Conservation (phyloP, 2,329 filamentous ascomycete genomes). For the Aspergillus spinulosporus region DNA sequence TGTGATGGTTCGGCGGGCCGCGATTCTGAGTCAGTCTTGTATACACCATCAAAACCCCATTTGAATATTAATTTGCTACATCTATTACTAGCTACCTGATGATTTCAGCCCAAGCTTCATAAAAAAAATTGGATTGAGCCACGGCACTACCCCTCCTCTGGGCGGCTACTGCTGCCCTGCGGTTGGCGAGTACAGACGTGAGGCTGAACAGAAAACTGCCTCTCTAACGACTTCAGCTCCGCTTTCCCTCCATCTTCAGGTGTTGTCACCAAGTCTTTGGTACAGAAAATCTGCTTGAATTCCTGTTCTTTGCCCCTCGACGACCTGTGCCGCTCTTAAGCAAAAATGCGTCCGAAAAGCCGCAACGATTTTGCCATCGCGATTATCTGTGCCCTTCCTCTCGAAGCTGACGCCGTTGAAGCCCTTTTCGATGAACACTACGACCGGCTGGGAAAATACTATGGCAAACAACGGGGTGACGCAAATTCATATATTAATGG, state of each 20-base stretch:
- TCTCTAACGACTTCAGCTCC: not conserved
- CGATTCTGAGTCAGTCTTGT: too few species aligned
- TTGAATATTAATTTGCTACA: too few species aligned
- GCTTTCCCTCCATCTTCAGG: not conserved
- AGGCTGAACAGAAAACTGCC: not conserved
- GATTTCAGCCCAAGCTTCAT: too few species aligned
- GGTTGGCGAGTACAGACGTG: not conserved
- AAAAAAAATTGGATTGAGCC: too few species aligned
- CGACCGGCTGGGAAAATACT: not conserved
- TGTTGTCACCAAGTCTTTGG: not conserved
- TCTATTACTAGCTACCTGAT: too few species aligned
- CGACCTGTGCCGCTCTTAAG: not conserved
- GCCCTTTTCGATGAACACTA: conserved; percentile 1
- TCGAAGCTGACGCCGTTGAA: conserved; percentile 3
- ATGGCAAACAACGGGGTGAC: not conserved
- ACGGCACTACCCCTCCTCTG: not conserved
- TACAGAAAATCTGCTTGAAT: not conserved
- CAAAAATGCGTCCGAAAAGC: not conserved
- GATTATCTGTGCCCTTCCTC: not conserved
- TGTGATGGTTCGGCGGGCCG: too few species aligned
- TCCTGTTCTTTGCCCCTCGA: not conserved
- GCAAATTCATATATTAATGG: not conserved
- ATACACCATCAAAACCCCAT: too few species aligned
- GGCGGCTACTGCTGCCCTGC: not conserved
- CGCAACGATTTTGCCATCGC: too few species aligned